Percentiles rank a stretch among this genome's conserved stretches.
Conservation (phyloP, 163 green algal genomes). For the Scenedesmus sp. region DNA sequence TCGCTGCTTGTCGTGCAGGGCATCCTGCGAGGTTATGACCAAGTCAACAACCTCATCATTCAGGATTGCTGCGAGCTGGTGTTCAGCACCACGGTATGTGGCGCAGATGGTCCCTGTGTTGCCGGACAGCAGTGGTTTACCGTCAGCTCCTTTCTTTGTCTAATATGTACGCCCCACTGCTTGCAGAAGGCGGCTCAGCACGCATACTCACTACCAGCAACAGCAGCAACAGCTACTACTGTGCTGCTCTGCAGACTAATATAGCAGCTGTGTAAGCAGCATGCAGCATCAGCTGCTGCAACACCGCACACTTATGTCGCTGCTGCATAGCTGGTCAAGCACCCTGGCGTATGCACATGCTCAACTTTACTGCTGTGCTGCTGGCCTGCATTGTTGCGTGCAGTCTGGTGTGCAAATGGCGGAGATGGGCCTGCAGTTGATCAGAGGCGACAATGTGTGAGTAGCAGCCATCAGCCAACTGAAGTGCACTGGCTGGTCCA, state of each 20-base stretch:
- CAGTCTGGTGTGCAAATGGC: slow-evolving; percentile 91
- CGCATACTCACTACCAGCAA: slow-evolving; percentile 1
- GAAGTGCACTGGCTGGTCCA: no score
- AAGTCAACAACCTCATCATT: slow-evolving; percentile 95
- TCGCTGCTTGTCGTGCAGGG: slow-evolving; percentile 61
- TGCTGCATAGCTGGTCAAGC: no score
- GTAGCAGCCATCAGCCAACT: slow-evolving; percentile 54
- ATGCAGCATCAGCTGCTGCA: background rate
- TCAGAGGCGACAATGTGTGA: slow-evolving; percentile 97
- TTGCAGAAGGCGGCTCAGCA: background rate
- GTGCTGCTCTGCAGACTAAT: background rate
- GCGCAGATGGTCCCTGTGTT: background rate
- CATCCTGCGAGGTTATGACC: slow-evolving; percentile 92
- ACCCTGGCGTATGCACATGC: no score
- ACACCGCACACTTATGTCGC: no score
- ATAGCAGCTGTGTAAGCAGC: background rate
- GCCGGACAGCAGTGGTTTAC: background rate
- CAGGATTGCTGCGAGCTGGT: slow-evolving; percentile 94
- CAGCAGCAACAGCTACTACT: background rate
- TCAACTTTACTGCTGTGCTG: background rate
- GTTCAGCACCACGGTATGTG: slow-evolving; percentile 85
- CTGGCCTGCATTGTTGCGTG: slow-evolving; percentile 20
- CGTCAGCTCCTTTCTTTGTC: no score
- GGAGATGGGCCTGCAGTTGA: slow-evolving; percentile 90
- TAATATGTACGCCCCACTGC: no score